A percentile compares a stretch with the other conserved stretches of the same genome.
Conservation (phyloP, 768 basidiomycete species). For the Lenzites betulinus region DNA sequence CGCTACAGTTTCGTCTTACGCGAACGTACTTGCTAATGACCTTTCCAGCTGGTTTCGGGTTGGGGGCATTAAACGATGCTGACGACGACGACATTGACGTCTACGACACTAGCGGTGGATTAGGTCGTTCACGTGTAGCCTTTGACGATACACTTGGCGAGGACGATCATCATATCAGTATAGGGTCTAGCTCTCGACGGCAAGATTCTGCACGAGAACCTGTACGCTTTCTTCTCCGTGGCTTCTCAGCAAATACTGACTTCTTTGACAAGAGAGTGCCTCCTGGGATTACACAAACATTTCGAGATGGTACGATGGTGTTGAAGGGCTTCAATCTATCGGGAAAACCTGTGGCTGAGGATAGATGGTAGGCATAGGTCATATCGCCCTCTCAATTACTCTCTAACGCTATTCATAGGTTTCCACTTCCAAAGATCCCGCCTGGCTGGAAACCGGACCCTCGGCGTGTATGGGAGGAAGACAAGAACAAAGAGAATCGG, state of each 20-base stretch:
- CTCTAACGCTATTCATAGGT: constrained; percentile 57
- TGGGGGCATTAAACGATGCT: constrained; percentile 89
- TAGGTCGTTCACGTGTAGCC: constrained; percentile 52
- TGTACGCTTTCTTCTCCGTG: not conserved
- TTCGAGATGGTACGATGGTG: constrained; percentile 76
- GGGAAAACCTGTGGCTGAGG: constrained; percentile 65
- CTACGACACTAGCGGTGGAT: constrained; percentile 54
- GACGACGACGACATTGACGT: constrained; percentile 92
- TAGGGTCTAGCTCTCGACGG: constrained; percentile 35
- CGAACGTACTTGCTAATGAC: not conserved
- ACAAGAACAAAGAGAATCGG: constrained; percentile 38
- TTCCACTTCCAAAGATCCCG: constrained; percentile 80
- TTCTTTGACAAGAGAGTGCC: constrained; percentile 20
- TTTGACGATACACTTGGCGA: constrained; percentile 67
- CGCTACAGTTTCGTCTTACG: not conserved
- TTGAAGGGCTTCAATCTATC: constrained; percentile 77
- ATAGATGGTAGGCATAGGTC: constrained; percentile 53
- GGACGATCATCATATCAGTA: constrained; percentile 56
- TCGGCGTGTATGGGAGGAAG: constrained; percentile 65
- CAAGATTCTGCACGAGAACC: constrained; percentile 4
- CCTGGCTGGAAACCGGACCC: constrained; percentile 87
- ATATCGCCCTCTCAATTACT: too few relatives aligned
- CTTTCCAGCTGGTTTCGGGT: constrained; percentile 74
- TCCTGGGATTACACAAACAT: constrained; percentile 39
- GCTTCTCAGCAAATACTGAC: constrained; percentile 4